These are phyloP conservation scores for Penicillium sp. DNA, from an alignment of 2,329 filamentous ascomycete genomes.

Conservation along the genomic window DNA sequence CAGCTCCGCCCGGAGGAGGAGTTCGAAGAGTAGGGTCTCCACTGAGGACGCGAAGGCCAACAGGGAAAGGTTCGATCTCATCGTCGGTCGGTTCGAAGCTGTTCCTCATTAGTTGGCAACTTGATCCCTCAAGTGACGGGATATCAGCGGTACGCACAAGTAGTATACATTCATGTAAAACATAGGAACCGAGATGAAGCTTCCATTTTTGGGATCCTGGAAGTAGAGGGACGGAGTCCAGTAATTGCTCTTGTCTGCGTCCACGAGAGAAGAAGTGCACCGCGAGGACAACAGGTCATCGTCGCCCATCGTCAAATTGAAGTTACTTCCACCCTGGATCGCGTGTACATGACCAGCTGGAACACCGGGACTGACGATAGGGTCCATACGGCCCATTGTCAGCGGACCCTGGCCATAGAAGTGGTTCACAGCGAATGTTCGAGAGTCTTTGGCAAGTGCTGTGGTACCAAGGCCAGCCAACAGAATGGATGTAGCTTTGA, in stretches of 20 bases:
- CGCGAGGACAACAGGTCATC: constrained; percentile 63
- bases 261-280: constrained; percentile 72
- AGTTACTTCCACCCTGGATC: constrained; percentile 71
- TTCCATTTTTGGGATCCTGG: constrained; percentile 60
- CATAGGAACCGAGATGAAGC: constrained; percentile 64
- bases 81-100: constrained; percentile 56
- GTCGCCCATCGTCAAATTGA: constrained; percentile 65
- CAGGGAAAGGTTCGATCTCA: constrained; percentile 69
- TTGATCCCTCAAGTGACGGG: constrained; percentile 15
- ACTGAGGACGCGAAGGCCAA: constrained; percentile 71
- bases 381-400: constrained; percentile 53
- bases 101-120: background rate
- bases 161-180: constrained; percentile 68
- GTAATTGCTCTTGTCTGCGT: constrained; percentile 73
- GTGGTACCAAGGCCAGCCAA: background rate
- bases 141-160: constrained; percentile 53
- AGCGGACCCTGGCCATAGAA: constrained; percentile 22
- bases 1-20: constrained; percentile 57
- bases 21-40: constrained; percentile 54
- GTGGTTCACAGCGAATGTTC: constrained; percentile 25
- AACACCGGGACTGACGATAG: constrained; percentile 66
- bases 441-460: constrained; percentile 17
- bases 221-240: constrained; percentile 77
- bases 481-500: background rate
- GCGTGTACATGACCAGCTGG: constrained; percentile 68